Percentiles rank a stretch among this genome's conserved stretches.
Conservation (phyloP, 2,329 filamentous ascomycete species). For the Nigrospora oryzae region DNA sequence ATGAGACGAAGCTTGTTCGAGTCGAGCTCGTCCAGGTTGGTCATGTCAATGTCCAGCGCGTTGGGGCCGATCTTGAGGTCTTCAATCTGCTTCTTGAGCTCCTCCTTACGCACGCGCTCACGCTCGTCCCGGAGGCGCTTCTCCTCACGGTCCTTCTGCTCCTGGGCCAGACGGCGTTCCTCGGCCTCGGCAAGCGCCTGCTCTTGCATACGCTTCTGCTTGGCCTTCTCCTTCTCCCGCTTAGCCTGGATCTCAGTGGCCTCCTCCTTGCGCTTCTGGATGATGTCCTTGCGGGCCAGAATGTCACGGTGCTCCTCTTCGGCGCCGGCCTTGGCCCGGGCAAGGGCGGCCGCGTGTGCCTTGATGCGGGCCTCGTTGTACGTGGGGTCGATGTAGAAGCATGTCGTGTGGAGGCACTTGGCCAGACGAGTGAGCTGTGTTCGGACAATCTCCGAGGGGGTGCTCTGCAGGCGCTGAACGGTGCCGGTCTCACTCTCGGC, state of each 20-base stretch:
- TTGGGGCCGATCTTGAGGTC: slow-evolving; percentile 88
- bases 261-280: slow-evolving; percentile 94
- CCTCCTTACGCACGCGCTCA: slow-evolving; percentile 83
- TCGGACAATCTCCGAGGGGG: slow-evolving; percentile 93
- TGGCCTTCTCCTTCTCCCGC: slow-evolving; percentile 88
- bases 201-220: slow-evolving; percentile 76
- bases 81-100: slow-evolving; percentile 85
- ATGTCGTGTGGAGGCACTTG: slow-evolving; percentile 85
- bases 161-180: slow-evolving; percentile 78
- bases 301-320: slow-evolving; percentile 84
- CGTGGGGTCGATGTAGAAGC: slow-evolving; percentile 87
- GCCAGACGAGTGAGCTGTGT: slow-evolving; percentile 88
- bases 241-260: slow-evolving; percentile 82
- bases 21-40: slow-evolving; percentile 79
- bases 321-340: slow-evolving; percentile 77
- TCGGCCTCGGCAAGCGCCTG: slow-evolving; percentile 87
- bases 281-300: slow-evolving; percentile 78
- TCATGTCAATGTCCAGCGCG: slow-evolving; percentile 64
- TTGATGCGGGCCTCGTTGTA: slow-evolving; percentile 77
- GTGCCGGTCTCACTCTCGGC: slow-evolving; percentile 77
- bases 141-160: slow-evolving; percentile 84
- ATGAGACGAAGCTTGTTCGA: slow-evolving; percentile 84
- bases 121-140: slow-evolving; percentile 80
- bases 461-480: slow-evolving; percentile 94
- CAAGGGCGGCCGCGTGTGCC: slow-evolving; percentile 71